Base-by-base conservation (phyloP, 225 moss, liverwort and hornwort genomes). In the Neckera pumila region DNA sequence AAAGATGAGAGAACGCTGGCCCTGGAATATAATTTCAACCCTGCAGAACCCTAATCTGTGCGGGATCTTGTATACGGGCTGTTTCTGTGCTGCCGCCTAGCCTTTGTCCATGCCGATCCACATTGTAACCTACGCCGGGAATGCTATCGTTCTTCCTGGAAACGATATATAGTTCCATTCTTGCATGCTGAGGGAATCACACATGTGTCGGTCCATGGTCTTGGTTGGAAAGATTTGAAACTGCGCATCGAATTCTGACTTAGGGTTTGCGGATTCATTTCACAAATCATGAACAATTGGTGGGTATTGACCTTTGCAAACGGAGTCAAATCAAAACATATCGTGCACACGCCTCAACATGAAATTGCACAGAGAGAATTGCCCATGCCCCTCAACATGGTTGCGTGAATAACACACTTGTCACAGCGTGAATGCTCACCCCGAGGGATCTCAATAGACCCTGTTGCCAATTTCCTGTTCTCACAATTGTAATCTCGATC, bases 51-150 rank as follows among this genome's bases (percentile, higher is more conserved):
- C 76, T 85, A 85, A 60, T 58, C 51, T 86, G 40, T n/a, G 20
- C 59, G 36, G 25, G 59, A 80, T 81, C 72, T 49, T 81, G 36
- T 56, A 10, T 43, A 30, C 28, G 34, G 67, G 34, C 53, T 53
- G 31, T 49, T 61, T 27, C 73, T 40, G 40, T 45, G 38, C 58
- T 27, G n/a, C 6, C 7, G 64, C 64, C 91, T 91, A 88, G 51
- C 88, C 91, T 89, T 81, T 89, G 71, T 91, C 91, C 88, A 84
- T 82, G 25, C 91, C 87, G 80, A 91, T 84, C 86, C 51, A 67
- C 80, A 87, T 87, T 67, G 75, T 27, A 53, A 34, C 42, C 51
- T 53, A 74, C 60, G 60, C 42, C 66, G 54, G 74, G 79, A 84
- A 84, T 42, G 75, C 84, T 84, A 79, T 49, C 73, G 14, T 69